Evolutionary conservation across 2,329 filamentous ascomycete genomes (phyloP).

Genomic region (Aspergillus carbonarius): DNA sequence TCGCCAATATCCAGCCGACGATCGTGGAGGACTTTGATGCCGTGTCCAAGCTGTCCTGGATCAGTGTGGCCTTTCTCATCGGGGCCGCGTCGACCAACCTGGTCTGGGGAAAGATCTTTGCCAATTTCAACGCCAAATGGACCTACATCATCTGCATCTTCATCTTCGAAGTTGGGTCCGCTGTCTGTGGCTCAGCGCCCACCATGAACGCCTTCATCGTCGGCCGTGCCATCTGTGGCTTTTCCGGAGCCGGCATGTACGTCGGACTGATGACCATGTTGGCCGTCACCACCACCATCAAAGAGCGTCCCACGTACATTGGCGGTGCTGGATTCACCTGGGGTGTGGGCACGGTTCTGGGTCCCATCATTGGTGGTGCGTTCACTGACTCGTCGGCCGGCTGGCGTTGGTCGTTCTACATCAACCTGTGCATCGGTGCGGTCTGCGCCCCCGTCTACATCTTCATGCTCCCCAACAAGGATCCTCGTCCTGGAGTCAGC

Average conservation of each 20-base stretch:
- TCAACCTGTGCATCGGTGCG: slow-evolving; percentile 54
- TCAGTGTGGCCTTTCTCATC: slow-evolving; percentile 27
- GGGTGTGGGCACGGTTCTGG: slow-evolving; percentile 39
- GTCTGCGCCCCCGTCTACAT: slow-evolving; percentile 46
- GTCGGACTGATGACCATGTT: slow-evolving; percentile 29
- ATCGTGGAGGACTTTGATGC: slow-evolving; percentile 5
- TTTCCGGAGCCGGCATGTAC: slow-evolving; percentile 26
- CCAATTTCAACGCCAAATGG: slow-evolving; percentile 42
- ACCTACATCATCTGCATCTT: neutral
- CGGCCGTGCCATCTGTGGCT: slow-evolving; percentile 11
- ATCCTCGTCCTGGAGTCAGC: slow-evolving; percentile 21
- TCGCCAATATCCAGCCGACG: slow-evolving; percentile 8
- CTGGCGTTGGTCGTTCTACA: slow-evolving; percentile 52
- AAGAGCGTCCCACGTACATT: slow-evolving; percentile 32
- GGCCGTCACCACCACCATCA: slow-evolving; percentile 18
- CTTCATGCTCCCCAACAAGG: slow-evolving; percentile 40
- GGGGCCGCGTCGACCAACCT: slow-evolving; percentile 2
- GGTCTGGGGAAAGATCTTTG: slow-evolving; percentile 5
- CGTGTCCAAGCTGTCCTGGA: slow-evolving; percentile 13
- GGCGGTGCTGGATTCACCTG: slow-evolving; percentile 35
- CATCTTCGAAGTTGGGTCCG: slow-evolving; percentile 8
- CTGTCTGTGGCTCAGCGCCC: slow-evolving; percentile 7
- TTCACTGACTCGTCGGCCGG: slow-evolving; percentile 16
- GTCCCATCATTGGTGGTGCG: slow-evolving; percentile 28
- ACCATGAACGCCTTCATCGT: slow-evolving; percentile 6